Evolutionary conservation across 345 rosid species (phyloP), one percentile per base, ranked within the genome.

Genomic region (Cardiospermum halicacabum): DNA sequence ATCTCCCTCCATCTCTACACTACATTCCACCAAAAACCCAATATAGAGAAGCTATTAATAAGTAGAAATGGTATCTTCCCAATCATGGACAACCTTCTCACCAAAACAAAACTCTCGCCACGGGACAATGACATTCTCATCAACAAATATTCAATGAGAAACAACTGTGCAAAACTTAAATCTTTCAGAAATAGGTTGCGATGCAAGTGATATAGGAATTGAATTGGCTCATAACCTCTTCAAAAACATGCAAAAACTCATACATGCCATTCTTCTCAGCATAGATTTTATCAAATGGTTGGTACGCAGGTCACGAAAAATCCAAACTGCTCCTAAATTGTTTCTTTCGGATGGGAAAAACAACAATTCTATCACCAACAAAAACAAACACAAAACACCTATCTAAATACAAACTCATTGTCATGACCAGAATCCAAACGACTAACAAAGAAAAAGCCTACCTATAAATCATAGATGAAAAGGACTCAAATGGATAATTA

Each of bases 131-230:
- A 82, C 32, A 68, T 84, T 22, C 80, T 84, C 11, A 62, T 78
- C 57, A 78, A 76, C 69, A 78, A 67, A n/a, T 84, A 22, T 74
- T 56, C 72, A 63, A 70, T 84, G 80, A 80, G 72, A 53, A 58
- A 50, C 11, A 81, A 82, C 13, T n/a, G 56, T 76, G 3, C 80
- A 78, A 61, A 84, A 73, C 74, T 84, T 37, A 47, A 82, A 70
- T 59, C 78, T 84, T 36, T 80, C 89, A 34, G 89, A 86, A 12
- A 84, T 84, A 86, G 89, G 89, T 1, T 84, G 89, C 71, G 76
- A 83, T 42, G 89, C 83, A n/a, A 69, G 85, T 4, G 74, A 71
- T 5, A 58, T 80, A 2, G 73, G 51, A 42, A 62, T 84, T 39
- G 86, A 84, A 45, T 31, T 84, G 65, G 89, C 83, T 15, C 64